Evolutionary conservation across 2,329 filamentous ascomycete species (phyloP).

Genomic region (Ceratocystis huliohia): DNA sequence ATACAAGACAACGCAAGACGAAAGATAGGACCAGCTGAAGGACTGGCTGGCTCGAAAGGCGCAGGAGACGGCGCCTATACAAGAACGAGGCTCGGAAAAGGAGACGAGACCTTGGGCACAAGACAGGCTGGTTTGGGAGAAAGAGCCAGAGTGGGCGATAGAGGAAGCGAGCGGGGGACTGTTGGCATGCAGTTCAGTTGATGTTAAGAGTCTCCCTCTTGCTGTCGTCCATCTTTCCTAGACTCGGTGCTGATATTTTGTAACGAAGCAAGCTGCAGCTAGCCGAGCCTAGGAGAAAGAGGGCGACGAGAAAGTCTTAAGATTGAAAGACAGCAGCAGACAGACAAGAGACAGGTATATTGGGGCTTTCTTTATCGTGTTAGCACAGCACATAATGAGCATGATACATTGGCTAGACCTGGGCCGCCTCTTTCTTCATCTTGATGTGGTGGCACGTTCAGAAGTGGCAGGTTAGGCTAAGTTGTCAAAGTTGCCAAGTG

Average conservation of each 20-base stretch:
- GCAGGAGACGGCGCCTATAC: background rate
- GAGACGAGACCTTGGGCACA: too few species aligned
- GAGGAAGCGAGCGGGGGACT: background rate
- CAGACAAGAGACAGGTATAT: background rate
- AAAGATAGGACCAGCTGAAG: background rate
- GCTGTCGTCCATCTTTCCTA: background rate
- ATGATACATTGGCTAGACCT: background rate
- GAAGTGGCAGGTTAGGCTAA: background rate
- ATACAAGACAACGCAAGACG: background rate
- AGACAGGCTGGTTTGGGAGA: background rate
- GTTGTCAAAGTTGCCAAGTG: background rate
- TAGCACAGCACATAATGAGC: background rate
- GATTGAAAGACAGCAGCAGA: background rate
- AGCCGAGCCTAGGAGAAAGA: background rate
- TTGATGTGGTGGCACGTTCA: background rate
- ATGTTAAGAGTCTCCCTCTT: background rate
- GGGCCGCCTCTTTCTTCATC: background rate
- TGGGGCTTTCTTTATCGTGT: too few species aligned
- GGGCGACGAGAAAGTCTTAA: background rate
- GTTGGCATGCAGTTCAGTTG: background rate
- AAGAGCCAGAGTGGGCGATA: background rate
- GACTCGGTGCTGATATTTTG: background rate
- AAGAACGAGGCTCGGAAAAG: background rate
- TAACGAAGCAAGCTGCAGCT: constrained; percentile 3
- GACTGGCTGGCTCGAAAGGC: background rate